Percentiles rank a stretch among this genome's conserved stretches.
Conservation (phyloP, 2,329 filamentous ascomycete genomes). For the Talaromyces sp. region DNA sequence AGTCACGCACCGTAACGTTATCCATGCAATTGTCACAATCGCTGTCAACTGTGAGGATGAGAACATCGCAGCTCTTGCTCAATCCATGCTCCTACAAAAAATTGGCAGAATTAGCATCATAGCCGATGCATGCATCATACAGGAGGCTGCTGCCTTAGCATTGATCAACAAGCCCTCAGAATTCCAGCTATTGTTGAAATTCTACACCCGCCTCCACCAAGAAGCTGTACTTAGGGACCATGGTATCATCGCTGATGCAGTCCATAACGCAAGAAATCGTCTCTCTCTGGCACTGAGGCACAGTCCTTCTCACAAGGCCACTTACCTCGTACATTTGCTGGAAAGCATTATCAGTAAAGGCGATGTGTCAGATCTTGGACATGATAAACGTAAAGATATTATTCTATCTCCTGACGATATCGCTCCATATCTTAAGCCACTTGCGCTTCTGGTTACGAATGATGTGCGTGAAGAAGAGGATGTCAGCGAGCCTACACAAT, state of each 20-base stretch:
- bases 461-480: constrained; percentile 22
- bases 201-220: constrained; percentile 72
- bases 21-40: constrained; percentile 92
- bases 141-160: constrained; percentile 73
- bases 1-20: constrained; percentile 76
- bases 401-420: constrained; percentile 85
- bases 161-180: constrained; percentile 74
- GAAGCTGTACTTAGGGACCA: constrained; percentile 70
- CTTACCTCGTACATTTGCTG: constrained; percentile 79
- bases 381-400: constrained; percentile 71
- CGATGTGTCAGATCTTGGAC: constrained; percentile 71
- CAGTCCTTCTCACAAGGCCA: constrained; percentile 71
- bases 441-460: constrained; percentile 76
- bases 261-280: constrained; percentile 73
- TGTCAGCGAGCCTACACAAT: constrained; percentile 33
- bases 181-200: constrained; percentile 79
- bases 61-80: constrained; percentile 87
- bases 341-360: constrained; percentile 88
- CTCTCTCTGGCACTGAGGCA: constrained; percentile 67
- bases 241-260: constrained; percentile 65
- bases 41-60: constrained; percentile 76
- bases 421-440: constrained; percentile 75
- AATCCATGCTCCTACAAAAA: constrained; percentile 96
- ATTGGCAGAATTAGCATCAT: constrained; percentile 75
- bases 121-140: constrained; percentile 82